A percentile compares a stretch with the other conserved stretches of the same genome.
These are phyloP conservation scores for Entophlyctis luteolus DNA, from an alignment of 192 early-diverging fungal species.

Conservation along the genomic window DNA sequence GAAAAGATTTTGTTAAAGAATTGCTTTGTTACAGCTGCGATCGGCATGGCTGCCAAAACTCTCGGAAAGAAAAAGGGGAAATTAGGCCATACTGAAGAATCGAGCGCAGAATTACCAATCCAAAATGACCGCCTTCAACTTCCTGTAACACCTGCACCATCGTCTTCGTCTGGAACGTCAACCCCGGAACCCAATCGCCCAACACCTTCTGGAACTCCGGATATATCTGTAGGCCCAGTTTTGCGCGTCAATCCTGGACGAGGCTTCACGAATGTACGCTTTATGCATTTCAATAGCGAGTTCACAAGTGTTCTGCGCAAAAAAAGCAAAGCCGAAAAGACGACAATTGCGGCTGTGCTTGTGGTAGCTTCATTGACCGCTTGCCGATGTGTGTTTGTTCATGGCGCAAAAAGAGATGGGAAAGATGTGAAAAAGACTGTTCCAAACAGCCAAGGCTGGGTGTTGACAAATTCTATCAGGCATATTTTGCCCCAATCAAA, in stretches of 20 bases:
- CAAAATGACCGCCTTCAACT: not conserved
- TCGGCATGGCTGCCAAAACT: slow-evolving; percentile 23
- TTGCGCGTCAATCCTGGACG: not conserved
- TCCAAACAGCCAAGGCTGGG: slow-evolving; percentile 47
- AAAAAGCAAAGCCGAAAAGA: slow-evolving; percentile 29
- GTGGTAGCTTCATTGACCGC: slow-evolving; percentile 45
- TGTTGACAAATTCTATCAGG: slow-evolving; percentile 41
- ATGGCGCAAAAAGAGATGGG: slow-evolving; percentile 15
- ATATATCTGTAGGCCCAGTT: not conserved
- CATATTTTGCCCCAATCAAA: slow-evolving; percentile 44
- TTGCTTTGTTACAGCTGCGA: slow-evolving; percentile 10
- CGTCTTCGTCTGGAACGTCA: slow-evolving; percentile 9
- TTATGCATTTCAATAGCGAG: slow-evolving; percentile 28
- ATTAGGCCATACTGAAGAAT: slow-evolving; percentile 6
- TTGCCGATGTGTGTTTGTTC: slow-evolving; percentile 25
- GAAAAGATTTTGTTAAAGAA: too few species aligned
- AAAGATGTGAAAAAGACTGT: slow-evolving; percentile 22
- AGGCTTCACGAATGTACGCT: slow-evolving; percentile 25
- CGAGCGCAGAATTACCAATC: not conserved
- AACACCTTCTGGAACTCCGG: not conserved
- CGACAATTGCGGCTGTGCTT: slow-evolving; percentile 42
- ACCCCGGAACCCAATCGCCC: not conserved
- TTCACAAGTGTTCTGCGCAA: slow-evolving; percentile 33
- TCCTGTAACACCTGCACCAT: not conserved
- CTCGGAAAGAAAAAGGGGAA: slow-evolving; percentile 16